Evolutionary conservation across 2,329 filamentous ascomycete species (phyloP).

Genomic region (Aplosporella prunicola): DNA sequence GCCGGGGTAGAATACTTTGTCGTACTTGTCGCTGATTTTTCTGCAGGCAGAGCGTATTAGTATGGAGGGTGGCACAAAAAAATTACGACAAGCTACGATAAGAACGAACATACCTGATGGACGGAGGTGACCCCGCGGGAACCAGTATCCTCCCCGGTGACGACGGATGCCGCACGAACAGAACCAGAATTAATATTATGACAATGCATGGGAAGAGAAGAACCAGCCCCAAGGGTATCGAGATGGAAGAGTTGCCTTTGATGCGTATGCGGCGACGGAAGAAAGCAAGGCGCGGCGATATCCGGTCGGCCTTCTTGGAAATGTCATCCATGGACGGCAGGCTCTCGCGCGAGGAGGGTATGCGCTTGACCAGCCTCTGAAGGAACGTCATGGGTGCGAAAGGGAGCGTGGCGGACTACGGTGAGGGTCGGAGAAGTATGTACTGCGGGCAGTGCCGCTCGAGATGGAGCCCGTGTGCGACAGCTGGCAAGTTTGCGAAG

Average conservation of each 20-base stretch:
- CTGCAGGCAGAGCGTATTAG: constrained; percentile 37
- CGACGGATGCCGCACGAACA: constrained; percentile 81
- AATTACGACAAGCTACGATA: background rate
- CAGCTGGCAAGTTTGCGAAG: too few species aligned
- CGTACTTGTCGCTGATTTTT: constrained; percentile 93
- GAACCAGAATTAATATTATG: constrained; percentile 77
- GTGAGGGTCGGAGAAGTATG: constrained; percentile 2
- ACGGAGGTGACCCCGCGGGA: constrained; percentile 77
- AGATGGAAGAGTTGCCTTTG: constrained; percentile 84
- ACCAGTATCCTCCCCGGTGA: constrained; percentile 75
- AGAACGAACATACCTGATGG: constrained; percentile 61
- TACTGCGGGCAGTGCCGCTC: constrained; percentile 12
- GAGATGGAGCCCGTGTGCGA: constrained; percentile 12
- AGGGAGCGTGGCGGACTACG: constrained; percentile 11
- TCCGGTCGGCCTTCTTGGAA: constrained; percentile 33
- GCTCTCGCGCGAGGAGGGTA: constrained; percentile 33
- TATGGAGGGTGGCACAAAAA: background rate
- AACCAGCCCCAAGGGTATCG: constrained; percentile 84
- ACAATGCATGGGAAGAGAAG: constrained; percentile 88
- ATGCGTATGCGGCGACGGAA: constrained; percentile 79
- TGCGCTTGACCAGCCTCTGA: constrained; percentile 35
- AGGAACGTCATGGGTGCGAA: constrained; percentile 32
- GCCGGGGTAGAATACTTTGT: constrained; percentile 90
- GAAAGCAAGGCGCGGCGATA: constrained; percentile 57
- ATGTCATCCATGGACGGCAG: constrained; percentile 36